These are phyloP conservation scores for Tetracladium marchalianum DNA, from an alignment of 495 filamentous ascomycete species.

Conservation along the genomic window DNA sequence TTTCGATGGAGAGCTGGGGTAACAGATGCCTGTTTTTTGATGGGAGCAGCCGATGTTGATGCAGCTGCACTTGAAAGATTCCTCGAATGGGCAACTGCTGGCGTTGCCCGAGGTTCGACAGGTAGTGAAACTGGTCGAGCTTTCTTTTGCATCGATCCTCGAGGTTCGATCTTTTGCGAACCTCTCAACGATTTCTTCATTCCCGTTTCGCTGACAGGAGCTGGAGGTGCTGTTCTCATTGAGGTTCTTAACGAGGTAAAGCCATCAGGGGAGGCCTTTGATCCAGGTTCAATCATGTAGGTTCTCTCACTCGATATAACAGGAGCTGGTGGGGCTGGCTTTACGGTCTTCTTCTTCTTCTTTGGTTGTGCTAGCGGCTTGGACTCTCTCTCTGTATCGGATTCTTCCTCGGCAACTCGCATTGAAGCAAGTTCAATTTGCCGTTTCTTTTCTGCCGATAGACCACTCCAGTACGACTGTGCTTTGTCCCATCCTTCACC, in stretches of 20 bases:
- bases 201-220: constrained; percentile 15
- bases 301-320: constrained; percentile 16
- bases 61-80: constrained; percentile 7
- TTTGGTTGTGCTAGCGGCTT: constrained; percentile 29
- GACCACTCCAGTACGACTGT: constrained; percentile 53
- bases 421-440: constrained; percentile 46
- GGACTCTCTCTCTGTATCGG: constrained; percentile 28
- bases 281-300: constrained; percentile 33
- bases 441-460: constrained; percentile 46
- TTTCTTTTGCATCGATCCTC: constrained; percentile 12
- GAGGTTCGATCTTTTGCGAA: constrained; percentile 2
- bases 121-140: constrained; percentile 16
- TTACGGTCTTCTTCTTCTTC: constrained; percentile 25
- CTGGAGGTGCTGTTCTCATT: constrained; percentile 25
- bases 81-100: constrained; percentile 10
- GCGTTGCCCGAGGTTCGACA: constrained; percentile 20
- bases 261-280: constrained; percentile 22
- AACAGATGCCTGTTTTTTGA: constrained; percentile 3
- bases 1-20: constrained; percentile 12
- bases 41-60: constrained; percentile 7
- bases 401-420: constrained; percentile 35
- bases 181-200: constrained; percentile 28
- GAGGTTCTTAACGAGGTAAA: constrained; percentile 29
- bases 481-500: constrained; percentile 50
- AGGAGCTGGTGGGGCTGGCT: constrained; percentile 7